Conservation (phyloP, 164 flowering plant species). For the Piper longum region DNA sequence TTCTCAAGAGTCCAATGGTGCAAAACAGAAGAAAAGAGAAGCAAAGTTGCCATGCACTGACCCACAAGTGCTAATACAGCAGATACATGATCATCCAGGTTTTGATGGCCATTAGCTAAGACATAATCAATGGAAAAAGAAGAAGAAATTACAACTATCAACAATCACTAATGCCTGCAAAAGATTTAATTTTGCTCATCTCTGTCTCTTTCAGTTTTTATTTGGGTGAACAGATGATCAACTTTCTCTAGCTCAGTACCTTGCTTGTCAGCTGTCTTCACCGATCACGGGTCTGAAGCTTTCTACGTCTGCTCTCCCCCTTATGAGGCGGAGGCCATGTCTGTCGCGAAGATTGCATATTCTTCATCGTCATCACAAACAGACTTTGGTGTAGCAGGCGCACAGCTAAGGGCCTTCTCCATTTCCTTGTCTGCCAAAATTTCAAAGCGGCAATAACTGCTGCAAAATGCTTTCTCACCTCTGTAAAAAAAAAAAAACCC, state of each 20-base stretch:
- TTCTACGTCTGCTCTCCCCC: background rate
- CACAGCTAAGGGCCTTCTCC: conserved; percentile 21
- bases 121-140: background rate
- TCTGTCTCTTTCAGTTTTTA: background rate
- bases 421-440: conserved; percentile 46
- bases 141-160: background rate
- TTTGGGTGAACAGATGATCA: background rate
- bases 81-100: background rate
- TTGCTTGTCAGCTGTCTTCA: background rate
- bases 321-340: background rate
- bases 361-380: background rate
- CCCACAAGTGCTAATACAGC: background rate
- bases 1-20: background rate
- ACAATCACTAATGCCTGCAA: background rate
- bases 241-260: background rate
- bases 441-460: conserved; percentile 63
- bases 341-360: background rate
- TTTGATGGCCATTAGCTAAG: background rate
- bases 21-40: background rate
- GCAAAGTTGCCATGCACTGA: background rate
- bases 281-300: background rate
- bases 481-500: conserved; percentile 18
- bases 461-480: conserved; percentile 92
- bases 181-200: background rate
- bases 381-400: background rate